Base-by-base conservation (phyloP, 2,329 filamentous ascomycete genomes). In the Pseudogymnoascus sp. region DNA sequence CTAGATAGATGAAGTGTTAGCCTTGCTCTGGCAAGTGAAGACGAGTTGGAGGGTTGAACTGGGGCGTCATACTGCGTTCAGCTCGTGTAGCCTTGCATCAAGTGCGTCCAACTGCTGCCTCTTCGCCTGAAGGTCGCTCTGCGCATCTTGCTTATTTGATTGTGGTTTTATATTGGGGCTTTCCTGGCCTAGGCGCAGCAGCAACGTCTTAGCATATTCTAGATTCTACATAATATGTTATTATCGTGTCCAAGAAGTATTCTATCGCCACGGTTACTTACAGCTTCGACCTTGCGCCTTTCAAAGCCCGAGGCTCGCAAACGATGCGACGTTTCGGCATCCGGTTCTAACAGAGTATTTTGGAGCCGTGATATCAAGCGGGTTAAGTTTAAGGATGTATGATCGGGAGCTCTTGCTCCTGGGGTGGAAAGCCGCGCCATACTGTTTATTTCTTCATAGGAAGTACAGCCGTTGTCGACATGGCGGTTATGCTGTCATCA, bases 111-210 rank as follows among this genome's bases (percentile, higher is more conserved):
- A 77, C 4, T 82, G 70, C 34, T 88, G 83, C 61, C 85, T 80
- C 67, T 89, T 88, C 41, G 75, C 74, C 62, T 82, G 78, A 30
- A 92, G 75, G 63, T 88, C 84, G 19, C 75, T 73, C 71, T 90
- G 86, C 15, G 80, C 70, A 61, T 85, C 80, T 63, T 83, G 77
- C 65, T 83, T 81, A 61, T 80, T 81, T 4, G 77, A 71, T 60
- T 80, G 79, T 30, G 80, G 74, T 69, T 85, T 85, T 63, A 84
- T 74, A n/a, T 73, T 75, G 12, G 82, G 72, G 5, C 83, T 79
- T 65, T 88, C 82, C 66, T 89, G 86, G 70, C 91, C 89, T 39
- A 90, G 79, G 61, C 80, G 84, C 18, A 86, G 80, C 60, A 92
- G 81, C 28, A 89, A 78, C 0, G 78, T 79, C 38, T 84, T 82